Conservation (phyloP, 352 stramenopile species). For the Pythium rishiriense region DNA sequence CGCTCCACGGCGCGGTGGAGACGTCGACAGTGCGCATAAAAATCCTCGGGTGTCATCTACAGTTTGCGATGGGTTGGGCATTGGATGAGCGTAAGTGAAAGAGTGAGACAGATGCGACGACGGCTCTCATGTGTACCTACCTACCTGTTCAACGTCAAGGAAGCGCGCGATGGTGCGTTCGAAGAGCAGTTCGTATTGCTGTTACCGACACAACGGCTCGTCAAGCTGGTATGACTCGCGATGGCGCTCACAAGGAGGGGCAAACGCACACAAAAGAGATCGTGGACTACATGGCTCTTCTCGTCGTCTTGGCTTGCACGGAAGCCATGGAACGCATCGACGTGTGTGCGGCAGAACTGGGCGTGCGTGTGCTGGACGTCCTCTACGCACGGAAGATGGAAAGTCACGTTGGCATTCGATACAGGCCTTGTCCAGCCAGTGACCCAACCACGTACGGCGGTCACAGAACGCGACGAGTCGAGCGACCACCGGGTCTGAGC, state of each 20-base stretch:
- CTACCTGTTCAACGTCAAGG: slow-evolving; percentile 41
- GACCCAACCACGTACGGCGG: not conserved
- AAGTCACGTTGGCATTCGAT: not conserved
- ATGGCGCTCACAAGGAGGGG: no score
- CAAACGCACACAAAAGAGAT: slow-evolving; percentile 40
- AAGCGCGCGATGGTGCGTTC: slow-evolving; percentile 43
- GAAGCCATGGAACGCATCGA: slow-evolving; percentile 36
- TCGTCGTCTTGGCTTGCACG: slow-evolving; percentile 34
- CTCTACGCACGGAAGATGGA: slow-evolving; percentile 3
- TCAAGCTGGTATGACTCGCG: no score
- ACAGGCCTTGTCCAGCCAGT: not conserved
- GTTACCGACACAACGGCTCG: not conserved
- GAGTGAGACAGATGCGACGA: no score
- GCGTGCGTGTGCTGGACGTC: slow-evolving; percentile 8
- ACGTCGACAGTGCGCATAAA: slow-evolving; percentile 48
- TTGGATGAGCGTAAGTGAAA: not conserved
- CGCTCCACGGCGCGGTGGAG: slow-evolving; percentile 34
- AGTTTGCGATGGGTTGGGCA: not conserved
- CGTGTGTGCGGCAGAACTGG: slow-evolving; percentile 29
- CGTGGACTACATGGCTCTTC: slow-evolving; percentile 38
- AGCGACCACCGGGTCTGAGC: slow-evolving; percentile 9
- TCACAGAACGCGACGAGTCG: slow-evolving; percentile 18
- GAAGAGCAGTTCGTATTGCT: slow-evolving; percentile 60
- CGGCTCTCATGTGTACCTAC: slow-evolving; percentile 21
- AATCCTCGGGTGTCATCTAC: slow-evolving; percentile 43